These are phyloP conservation scores for Mycena amicta DNA, from an alignment of 768 basidiomycete genomes.

Conservation along the genomic window DNA sequence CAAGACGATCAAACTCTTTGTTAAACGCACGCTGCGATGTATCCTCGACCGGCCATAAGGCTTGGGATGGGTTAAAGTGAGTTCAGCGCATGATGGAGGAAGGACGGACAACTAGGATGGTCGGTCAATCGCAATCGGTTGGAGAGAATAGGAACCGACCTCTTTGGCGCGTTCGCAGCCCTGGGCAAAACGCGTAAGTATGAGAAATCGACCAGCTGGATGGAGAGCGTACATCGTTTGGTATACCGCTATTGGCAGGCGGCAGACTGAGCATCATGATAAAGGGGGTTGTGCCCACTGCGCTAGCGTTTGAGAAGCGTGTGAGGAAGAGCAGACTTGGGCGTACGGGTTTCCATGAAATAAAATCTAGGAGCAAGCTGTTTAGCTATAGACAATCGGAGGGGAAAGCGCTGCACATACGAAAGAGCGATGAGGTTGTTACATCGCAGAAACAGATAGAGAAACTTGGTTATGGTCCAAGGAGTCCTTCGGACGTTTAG, in stretches of 20 bases:
- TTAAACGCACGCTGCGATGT: background rate
- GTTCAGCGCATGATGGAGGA: background rate
- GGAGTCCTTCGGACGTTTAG: background rate
- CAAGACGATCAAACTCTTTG: too few species aligned
- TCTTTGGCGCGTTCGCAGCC: too few species aligned
- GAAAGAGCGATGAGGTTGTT: constrained; percentile 2
- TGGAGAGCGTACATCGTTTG: too few species aligned
- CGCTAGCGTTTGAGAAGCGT: background rate
- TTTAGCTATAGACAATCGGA: too few species aligned
- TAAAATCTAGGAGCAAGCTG: constrained; percentile 1
- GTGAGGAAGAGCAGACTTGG: background rate
- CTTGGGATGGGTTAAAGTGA: background rate
- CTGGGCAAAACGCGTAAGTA: too few species aligned
- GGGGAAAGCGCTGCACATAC: too few species aligned
- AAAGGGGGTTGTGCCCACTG: constrained; percentile 7
- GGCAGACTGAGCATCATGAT: background rate
- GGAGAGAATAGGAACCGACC: too few species aligned
- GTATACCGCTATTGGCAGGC: too few species aligned
- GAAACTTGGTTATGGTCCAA: background rate
- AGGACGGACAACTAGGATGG: background rate
- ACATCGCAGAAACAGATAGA: constrained; percentile 9
- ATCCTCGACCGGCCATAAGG: background rate
- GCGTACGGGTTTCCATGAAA: constrained; percentile 10
- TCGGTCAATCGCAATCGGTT: too few species aligned
- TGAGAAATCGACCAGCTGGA: too few species aligned